Evolutionary conservation across 2,329 filamentous ascomycete genomes (phyloP).

Genomic region (Claviceps lovelessii): DNA sequence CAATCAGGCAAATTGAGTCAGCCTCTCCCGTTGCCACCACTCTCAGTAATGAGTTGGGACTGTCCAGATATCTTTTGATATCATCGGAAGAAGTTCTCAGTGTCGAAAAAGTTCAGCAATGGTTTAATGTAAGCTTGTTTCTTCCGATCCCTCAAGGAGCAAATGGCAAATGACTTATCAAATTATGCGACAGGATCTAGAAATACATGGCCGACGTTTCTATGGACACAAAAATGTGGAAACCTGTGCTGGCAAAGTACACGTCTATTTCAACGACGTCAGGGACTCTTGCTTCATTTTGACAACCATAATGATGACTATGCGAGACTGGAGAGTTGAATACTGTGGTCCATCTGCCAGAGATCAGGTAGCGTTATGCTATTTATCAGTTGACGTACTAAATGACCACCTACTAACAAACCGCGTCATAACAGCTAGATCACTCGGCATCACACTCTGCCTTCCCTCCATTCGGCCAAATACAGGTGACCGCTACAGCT

Average conservation of each 20-base stretch:
- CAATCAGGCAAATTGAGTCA: conserved; percentile 10
- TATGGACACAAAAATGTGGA: conserved; percentile 25
- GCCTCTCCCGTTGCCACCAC: conserved; percentile 17
- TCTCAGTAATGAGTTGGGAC: conserved; percentile 30
- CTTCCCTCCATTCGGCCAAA: conserved; percentile 12
- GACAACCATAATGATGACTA: conserved; percentile 28
- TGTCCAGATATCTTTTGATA: conserved; percentile 32
- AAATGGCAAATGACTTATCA: not conserved
- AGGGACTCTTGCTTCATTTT: conserved; percentile 41
- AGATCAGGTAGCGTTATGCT: not conserved
- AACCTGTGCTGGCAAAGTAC: conserved; percentile 27
- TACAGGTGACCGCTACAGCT: conserved; percentile 15
- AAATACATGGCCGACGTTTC: conserved; percentile 17
- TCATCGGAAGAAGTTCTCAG: conserved; percentile 19
- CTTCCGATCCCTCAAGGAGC: not conserved
- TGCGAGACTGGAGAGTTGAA: conserved; percentile 28
- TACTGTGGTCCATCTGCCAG: conserved; percentile 11
- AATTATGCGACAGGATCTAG: conserved; percentile 22
- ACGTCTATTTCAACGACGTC: conserved; percentile 45
- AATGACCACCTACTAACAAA: not conserved
- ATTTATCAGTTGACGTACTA: not conserved
- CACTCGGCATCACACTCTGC: not conserved
- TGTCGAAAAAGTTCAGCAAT: conserved; percentile 26
- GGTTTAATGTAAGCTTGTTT: conserved; percentile 28
- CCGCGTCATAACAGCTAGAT: not conserved